Evolutionary conservation across 2,329 filamentous ascomycete genomes (phyloP).

Genomic region (Hymenoscyphus scutula): DNA sequence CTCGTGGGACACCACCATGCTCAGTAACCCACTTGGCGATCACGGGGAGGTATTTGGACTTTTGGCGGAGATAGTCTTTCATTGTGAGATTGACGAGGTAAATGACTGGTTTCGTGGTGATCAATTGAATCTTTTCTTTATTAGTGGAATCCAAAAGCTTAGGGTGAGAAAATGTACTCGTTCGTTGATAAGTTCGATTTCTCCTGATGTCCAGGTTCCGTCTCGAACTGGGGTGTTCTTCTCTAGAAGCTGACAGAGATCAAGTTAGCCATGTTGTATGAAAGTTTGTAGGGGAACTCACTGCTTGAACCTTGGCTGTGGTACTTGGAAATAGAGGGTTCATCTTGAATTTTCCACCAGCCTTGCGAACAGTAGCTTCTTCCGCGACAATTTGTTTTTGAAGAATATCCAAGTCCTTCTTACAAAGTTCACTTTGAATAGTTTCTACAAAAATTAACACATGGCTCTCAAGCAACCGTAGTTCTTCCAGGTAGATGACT

Average conservation of each 20-base stretch:
- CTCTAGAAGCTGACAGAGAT: constrained; percentile 38
- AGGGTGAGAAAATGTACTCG: constrained; percentile 35
- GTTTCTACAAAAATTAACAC: constrained; percentile 31
- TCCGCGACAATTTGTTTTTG: constrained; percentile 41
- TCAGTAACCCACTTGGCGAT: constrained; percentile 47
- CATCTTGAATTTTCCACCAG: constrained; percentile 47
- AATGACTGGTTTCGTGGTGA: constrained; percentile 46
- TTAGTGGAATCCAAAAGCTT: not conserved
- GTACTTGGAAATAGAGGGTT: constrained; percentile 45
- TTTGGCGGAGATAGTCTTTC: constrained; percentile 48
- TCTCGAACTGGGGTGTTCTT: constrained; percentile 43
- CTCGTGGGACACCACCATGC: constrained; percentile 42
- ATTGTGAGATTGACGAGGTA: constrained; percentile 47
- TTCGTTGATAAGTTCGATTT: constrained; percentile 46
- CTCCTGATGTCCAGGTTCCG: constrained; percentile 43
- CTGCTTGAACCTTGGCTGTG: constrained; percentile 41
- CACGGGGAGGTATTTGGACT: constrained; percentile 45
- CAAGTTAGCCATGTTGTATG: not conserved
- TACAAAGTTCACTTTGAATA: constrained; percentile 42
- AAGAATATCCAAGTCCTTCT: constrained; percentile 45
- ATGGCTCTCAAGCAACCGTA: not conserved
- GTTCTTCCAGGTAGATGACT: constrained; percentile 23
- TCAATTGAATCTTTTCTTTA: constrained; percentile 36
- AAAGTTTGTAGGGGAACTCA: constrained; percentile 16
- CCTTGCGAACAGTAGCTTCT: constrained; percentile 42